Evolutionary conservation across 805 yeast species (phyloP).

Genomic region (Wickerhamomyces ciferrii): DNA sequence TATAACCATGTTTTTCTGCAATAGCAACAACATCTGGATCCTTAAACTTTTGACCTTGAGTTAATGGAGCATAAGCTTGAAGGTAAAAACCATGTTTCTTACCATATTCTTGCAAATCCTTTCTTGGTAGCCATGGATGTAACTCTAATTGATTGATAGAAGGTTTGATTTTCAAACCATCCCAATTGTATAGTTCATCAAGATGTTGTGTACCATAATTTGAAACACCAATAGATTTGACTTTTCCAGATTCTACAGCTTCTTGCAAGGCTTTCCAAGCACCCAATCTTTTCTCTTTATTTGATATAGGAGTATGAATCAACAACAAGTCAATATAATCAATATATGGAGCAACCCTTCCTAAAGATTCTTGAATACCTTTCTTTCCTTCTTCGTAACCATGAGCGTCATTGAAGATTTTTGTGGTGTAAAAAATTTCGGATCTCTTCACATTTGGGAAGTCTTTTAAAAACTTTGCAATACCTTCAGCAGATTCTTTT

Average conservation of each 20-base stretch:
- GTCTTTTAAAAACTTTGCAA: constrained; percentile 43
- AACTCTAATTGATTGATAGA: constrained; percentile 64
- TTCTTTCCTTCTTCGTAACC: constrained; percentile 36
- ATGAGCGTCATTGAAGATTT: constrained; percentile 32
- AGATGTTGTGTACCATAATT: constrained; percentile 57
- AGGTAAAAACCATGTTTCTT: constrained; percentile 35
- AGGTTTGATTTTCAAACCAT: constrained; percentile 46
- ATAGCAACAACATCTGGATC: constrained; percentile 38
- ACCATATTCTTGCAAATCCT: constrained; percentile 35
- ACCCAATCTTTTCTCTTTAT: constrained; percentile 42
- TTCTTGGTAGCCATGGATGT: constrained; percentile 39
- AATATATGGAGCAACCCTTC: constrained; percentile 40
- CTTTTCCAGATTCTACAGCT: constrained; percentile 48
- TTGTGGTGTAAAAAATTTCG: constrained; percentile 66
- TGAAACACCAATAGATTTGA: constrained; percentile 68
- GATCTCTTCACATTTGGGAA: constrained; percentile 47
- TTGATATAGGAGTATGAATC: constrained; percentile 57
- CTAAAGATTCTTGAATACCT: constrained; percentile 52
- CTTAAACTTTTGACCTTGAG: constrained; percentile 38
- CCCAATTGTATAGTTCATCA: constrained; percentile 53
- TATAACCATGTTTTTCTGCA: constrained; percentile 32
- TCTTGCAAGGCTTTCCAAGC: constrained; percentile 74
- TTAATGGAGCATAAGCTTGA: constrained; percentile 59
- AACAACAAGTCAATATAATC: constrained; percentile 64
- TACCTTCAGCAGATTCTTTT: constrained; percentile 57